These are phyloP conservation scores for Allantophomopsis cytisporea DNA, from an alignment of 2,329 filamentous ascomycete genomes.

Conservation along the genomic window DNA sequence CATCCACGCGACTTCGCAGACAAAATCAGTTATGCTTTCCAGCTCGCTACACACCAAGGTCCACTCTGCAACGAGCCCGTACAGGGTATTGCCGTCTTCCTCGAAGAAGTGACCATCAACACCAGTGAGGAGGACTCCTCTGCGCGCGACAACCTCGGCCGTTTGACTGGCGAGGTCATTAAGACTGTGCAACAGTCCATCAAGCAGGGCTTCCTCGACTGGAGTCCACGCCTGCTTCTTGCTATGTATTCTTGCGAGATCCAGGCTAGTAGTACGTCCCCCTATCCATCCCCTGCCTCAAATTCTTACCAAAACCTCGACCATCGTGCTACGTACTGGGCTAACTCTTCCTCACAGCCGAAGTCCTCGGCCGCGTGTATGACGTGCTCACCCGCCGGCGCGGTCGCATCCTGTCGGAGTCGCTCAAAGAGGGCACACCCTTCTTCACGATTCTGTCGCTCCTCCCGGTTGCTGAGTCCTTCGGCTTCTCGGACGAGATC, in stretches of 20 bases:
- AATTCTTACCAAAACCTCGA: neutral
- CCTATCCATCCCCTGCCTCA: neutral
- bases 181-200: conserved; percentile 79
- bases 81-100: conserved; percentile 81
- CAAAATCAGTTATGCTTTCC: conserved; percentile 88
- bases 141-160: conserved; percentile 53
- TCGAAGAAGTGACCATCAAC: conserved; percentile 63
- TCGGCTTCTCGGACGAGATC: conserved; percentile 94
- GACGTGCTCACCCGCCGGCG: conserved; percentile 92
- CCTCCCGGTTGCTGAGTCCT: conserved; percentile 85
- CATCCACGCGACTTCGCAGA: conserved; percentile 63
- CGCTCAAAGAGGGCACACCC: conserved; percentile 86
- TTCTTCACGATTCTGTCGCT: conserved; percentile 90
- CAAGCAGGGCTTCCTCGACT: conserved; percentile 78
- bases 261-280: conserved; percentile 66
- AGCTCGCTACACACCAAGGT: conserved; percentile 78
- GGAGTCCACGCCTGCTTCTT: conserved; percentile 87
- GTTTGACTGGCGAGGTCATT: conserved; percentile 87
- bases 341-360: conserved; percentile 34
- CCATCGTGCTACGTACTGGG: conserved; percentile 8
- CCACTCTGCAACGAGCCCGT: conserved; percentile 88
- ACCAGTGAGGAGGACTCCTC: conserved; percentile 40
- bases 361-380: conserved; percentile 91
- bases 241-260: conserved; percentile 99
- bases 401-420: conserved; percentile 78